Percentiles rank a stretch among this genome's conserved stretches.
Conservation (phyloP, 352 stramenopile species). For the Pythium dissotocum region DNA sequence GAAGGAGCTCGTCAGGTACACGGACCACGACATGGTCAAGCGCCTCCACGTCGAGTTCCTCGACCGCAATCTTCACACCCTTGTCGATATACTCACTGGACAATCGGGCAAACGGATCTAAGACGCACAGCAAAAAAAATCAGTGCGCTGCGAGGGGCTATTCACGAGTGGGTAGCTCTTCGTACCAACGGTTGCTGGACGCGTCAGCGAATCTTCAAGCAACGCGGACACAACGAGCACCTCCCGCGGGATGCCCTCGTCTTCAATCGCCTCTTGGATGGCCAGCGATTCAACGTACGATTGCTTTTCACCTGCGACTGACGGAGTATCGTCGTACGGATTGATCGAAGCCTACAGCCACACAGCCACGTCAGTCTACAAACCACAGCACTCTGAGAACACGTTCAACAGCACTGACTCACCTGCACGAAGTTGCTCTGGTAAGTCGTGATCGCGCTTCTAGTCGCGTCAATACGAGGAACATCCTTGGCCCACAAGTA, state of each 20-base stretch:
- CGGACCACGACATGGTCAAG: conserved; percentile 66
- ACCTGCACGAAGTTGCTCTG: conserved; percentile 68
- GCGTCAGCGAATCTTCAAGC: conserved; percentile 53
- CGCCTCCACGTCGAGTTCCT: conserved; percentile 57
- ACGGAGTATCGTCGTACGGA: conserved; percentile 32
- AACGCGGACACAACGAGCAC: conserved; percentile 60
- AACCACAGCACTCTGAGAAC: neutral
- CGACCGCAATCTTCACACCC: conserved; percentile 47
- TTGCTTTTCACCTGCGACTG: conserved; percentile 44
- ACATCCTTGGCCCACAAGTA: conserved; percentile 73
- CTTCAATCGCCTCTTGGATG: conserved; percentile 63
- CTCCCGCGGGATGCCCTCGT: conserved; percentile 61
- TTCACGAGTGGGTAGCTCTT: neutral
- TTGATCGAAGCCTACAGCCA: conserved; percentile 48
- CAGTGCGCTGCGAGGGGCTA: no score
- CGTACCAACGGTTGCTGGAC: conserved; percentile 30
- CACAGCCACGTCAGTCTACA: neutral
- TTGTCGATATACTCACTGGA: conserved; percentile 41
- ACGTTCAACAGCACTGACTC: neutral
- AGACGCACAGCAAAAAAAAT: neutral
- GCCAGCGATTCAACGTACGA: conserved; percentile 67
- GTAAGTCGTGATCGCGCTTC: conserved; percentile 37
- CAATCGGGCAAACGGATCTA: conserved; percentile 40
- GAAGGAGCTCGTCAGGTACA: conserved; percentile 55
- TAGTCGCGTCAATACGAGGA: conserved; percentile 60